These are phyloP conservation scores for Citrus glauca DNA, from an alignment of 345 rosid species.

Conservation along the genomic window DNA sequence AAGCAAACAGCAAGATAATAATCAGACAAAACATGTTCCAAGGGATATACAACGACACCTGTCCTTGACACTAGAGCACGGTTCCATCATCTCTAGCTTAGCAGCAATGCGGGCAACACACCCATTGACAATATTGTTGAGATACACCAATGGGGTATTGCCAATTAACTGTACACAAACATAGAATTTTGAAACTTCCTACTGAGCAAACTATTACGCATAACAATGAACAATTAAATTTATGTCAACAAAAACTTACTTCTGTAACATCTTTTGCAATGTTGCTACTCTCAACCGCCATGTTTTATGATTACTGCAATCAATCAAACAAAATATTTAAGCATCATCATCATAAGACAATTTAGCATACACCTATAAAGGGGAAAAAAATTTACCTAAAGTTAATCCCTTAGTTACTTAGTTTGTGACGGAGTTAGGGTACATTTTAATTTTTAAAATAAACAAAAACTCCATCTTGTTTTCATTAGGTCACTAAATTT, in stretches of 20 bases:
- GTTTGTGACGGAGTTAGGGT: background rate
- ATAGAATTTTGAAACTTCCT: background rate
- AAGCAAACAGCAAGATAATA: background rate
- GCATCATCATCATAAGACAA: background rate
- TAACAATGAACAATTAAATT: background rate
- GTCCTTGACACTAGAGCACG: slow-evolving; percentile 80
- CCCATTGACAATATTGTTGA: slow-evolving; percentile 66
- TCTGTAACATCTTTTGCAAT: slow-evolving; percentile 86
- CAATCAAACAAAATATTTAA: background rate
- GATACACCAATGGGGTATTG: slow-evolving; percentile 78
- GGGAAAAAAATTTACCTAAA: background rate
- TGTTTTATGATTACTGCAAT: slow-evolving; percentile 30
- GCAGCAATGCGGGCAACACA: slow-evolving; percentile 79
- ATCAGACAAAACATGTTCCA: background rate
- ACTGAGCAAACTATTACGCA: background rate
- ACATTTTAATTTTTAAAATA: background rate
- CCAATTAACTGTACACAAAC: slow-evolving; percentile 55
- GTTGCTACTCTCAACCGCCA: slow-evolving; percentile 45
- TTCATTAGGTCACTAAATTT: background rate
- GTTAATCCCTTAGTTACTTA: background rate
- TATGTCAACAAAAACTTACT: slow-evolving; percentile 30
- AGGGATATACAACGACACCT: slow-evolving; percentile 32
- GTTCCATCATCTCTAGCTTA: slow-evolving; percentile 82
- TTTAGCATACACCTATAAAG: background rate
- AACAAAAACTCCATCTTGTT: background rate